Conservation (phyloP, 2,329 filamentous ascomycete species). For the Xylariomycetidae sp. region DNA sequence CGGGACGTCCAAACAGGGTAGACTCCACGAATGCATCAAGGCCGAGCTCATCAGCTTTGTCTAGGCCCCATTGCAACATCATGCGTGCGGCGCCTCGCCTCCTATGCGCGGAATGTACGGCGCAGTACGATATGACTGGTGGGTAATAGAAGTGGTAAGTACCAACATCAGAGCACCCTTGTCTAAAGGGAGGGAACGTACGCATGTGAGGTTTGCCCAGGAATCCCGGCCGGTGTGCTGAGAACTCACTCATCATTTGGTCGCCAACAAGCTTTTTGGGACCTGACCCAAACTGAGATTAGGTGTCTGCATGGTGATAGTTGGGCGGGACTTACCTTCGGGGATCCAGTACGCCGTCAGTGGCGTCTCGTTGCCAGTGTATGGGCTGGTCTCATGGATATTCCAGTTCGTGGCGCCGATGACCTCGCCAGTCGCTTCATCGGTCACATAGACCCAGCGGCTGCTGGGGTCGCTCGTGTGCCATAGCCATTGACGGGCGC, state of each 20-base stretch:
- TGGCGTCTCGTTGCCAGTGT: slow-evolving; percentile 2
- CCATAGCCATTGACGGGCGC: slow-evolving; percentile 10
- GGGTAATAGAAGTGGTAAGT: neutral
- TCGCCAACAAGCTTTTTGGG: slow-evolving; percentile 10
- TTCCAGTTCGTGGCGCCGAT: slow-evolving; percentile 14
- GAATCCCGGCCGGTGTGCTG: slow-evolving; percentile 6
- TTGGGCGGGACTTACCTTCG: slow-evolving; percentile 10
- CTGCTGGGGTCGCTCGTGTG: slow-evolving; percentile 12
- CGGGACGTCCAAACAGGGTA: slow-evolving; percentile 4
- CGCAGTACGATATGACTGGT: slow-evolving; percentile 7
- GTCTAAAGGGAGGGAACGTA: slow-evolving; percentile 4
- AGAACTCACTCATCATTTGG: slow-evolving; percentile 7
- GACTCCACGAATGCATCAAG: slow-evolving; percentile 10
- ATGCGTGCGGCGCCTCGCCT: slow-evolving; percentile 9
- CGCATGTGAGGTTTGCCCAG: slow-evolving; percentile 12
- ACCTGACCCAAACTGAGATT: slow-evolving; percentile 2
- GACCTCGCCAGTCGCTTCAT: slow-evolving; percentile 13
- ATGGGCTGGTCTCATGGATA: slow-evolving; percentile 10
- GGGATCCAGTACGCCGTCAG: slow-evolving; percentile 10
- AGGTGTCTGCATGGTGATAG: neutral
- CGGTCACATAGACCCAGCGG: slow-evolving; percentile 15
- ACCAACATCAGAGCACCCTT: neutral
- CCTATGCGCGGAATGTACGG: slow-evolving; percentile 10
- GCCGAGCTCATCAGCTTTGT: slow-evolving; percentile 7
- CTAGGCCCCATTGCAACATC: slow-evolving; percentile 9